phyloP scores from a whole-genome alignment of 208 protist genomes.

The Trypanosoma lewisi region DNA sequence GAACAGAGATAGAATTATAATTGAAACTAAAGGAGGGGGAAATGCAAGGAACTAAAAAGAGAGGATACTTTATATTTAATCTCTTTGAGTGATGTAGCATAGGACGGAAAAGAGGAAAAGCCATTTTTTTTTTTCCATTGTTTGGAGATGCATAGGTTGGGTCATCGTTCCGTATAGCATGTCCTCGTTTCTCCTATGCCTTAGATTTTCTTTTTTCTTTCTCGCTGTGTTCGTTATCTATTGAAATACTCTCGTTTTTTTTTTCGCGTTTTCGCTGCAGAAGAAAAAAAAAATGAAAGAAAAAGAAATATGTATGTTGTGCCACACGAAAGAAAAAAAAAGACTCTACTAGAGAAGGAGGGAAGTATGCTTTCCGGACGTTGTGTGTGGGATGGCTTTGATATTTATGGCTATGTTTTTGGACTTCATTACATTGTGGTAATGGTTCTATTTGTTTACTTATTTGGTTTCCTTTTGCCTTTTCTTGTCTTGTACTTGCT shows the following conservation, averaged over 20 bases:
- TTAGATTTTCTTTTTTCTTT: neutral
- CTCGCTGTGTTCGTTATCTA: neutral
- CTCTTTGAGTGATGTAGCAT: neutral
- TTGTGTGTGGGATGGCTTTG: too few species aligned
- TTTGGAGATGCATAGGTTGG: neutral
- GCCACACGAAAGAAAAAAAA: neutral
- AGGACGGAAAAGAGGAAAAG: neutral
- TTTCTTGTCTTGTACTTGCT: neutral
- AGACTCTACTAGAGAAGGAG: too few species aligned
- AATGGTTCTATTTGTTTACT: too few species aligned
- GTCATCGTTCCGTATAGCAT: too few species aligned
- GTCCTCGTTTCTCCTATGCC: neutral
- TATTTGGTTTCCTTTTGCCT: neutral
- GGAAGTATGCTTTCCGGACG: too few species aligned
- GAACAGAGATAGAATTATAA: neutral
- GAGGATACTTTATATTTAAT: too few species aligned
- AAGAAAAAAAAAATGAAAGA: neutral
- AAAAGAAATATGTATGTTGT: neutral
- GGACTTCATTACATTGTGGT: too few species aligned
- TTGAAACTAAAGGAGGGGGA: too few species aligned
- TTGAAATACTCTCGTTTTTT: neutral
- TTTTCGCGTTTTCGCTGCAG: neutral
- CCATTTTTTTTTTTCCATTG: constrained; percentile 12
- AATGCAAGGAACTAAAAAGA: too few species aligned
- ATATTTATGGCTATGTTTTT: too few species aligned